A percentile compares a stretch with the other conserved stretches of the same genome.
phyloP scores from a whole-genome alignment of 1,139 yeast genomes.

The Magnusiomyces paraingens region DNA sequence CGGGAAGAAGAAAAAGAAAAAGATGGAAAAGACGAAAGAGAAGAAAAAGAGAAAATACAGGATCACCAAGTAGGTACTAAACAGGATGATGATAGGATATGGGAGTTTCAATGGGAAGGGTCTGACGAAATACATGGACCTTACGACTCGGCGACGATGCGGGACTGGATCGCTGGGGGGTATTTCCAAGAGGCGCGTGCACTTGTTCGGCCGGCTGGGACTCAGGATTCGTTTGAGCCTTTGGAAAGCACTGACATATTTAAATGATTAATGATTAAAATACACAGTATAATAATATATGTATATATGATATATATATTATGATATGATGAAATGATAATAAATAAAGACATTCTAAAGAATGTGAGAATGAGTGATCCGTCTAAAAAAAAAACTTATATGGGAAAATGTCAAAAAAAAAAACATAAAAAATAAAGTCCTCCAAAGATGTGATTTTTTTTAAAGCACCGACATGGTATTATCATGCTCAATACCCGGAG shows the following conservation, averaged over 20 bases:
- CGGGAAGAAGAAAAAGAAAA: constrained; percentile 14
- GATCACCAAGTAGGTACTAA: constrained; percentile 12
- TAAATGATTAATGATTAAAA: too few species aligned
- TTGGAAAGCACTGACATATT: too few species aligned
- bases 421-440: too few species aligned
- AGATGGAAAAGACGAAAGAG: constrained; percentile 17
- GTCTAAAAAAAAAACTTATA: background rate
- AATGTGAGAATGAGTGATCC: background rate
- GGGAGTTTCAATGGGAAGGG: constrained; percentile 61
- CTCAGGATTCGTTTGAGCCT: constrained; percentile 6
- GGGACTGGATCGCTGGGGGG: constrained; percentile 47
- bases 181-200: constrained; percentile 49
- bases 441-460: too few species aligned
- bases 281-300: too few species aligned
- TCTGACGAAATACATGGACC: constrained; percentile 53
- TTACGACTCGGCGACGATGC: constrained; percentile 48
- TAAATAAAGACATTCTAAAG: background rate
- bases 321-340: background rate
- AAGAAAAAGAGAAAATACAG: constrained; percentile 15
- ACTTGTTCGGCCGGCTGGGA: constrained; percentile 38
- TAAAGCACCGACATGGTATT: constrained; percentile 87
- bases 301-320: background rate
- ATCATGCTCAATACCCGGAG: constrained; percentile 96
- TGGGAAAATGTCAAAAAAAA: background rate
- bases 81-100: constrained; percentile 26